Evolutionary conservation across 83 land plant species (phyloP), one percentile per base, ranked within the genome.

Genomic region (Picea engelmannii): DNA sequence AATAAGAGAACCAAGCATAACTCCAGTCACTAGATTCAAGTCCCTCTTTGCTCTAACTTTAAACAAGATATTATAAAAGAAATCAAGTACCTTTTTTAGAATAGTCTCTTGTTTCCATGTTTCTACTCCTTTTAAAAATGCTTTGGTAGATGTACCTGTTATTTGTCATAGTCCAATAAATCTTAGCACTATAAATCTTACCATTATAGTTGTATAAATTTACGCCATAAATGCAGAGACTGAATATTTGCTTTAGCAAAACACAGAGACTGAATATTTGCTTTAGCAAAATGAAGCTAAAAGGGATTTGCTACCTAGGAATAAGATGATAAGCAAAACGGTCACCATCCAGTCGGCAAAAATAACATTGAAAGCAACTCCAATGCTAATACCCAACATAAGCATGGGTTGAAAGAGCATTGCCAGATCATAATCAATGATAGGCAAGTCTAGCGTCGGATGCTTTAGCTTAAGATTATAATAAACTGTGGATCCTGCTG

Each of bases 321-420:
- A 91, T 52, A 95, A 88, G 80, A 95, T 67, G 64, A 95, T 88
- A 0, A 93, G 89, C 49, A 95, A 81, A 82, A 95, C 84, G 8
- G 97, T 95, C 66, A 93, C 93, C 90, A 95, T 88, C 97, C 97
- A 95, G 21, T 93, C 89, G 27, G 97, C 89, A 79, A 95, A 95
- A 65, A 93, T 71, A 55, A 95, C 97, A 84, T 95, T 95, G 87
- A 95, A 93, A n/a, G 87, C 81, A 35, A 95, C 97, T 6, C 97
- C 97, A 77, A 95, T 90, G 66, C 97, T 95, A 63, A 95, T 95
- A 16, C 97, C 97, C 79, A 95, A 77, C 94, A 95, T 90, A 38
- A 95, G 92, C 96, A 93, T 93, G 5, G 97, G 97, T 80, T 93
- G 95, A 66, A 93, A 79, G 40, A 95, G 88, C 73, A 95, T 49